A percentile compares a stretch with the other conserved stretches of the same genome.
Evolutionary conservation across 2,329 filamentous ascomycete genomes (phyloP).

Genomic region (Gyromitra esculenta): DNA sequence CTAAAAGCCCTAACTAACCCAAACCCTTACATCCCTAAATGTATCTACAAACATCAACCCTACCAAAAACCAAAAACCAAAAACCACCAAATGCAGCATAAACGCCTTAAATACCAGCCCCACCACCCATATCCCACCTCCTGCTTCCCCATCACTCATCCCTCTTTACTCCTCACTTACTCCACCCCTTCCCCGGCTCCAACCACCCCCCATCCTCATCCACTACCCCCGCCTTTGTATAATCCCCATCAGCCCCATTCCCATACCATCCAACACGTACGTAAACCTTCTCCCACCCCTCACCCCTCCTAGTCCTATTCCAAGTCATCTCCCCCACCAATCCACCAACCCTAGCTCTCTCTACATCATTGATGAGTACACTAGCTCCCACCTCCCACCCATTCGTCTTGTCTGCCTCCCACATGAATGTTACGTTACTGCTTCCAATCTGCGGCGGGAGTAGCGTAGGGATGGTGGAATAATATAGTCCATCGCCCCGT

Average conservation of each 20-base stretch:
- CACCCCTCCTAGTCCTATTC: constrained; percentile 43
- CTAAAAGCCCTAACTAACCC: too few relatives aligned
- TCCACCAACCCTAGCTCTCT: constrained; percentile 66
- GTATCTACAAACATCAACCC: neutral
- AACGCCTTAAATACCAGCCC: neutral
- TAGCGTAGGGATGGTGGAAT: constrained; percentile 70
- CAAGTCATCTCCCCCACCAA: constrained; percentile 27
- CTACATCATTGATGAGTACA: constrained; percentile 85
- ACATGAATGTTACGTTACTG: constrained; percentile 72
- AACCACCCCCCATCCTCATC: constrained; percentile 47
- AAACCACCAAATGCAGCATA: neutral
- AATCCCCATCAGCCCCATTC: constrained; percentile 45
- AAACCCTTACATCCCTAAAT: neutral
- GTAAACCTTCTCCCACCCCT: constrained; percentile 52
- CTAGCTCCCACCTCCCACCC: constrained; percentile 77
- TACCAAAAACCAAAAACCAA: neutral
- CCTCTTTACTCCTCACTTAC: neutral
- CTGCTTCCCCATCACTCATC: neutral
- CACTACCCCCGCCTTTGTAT: constrained; percentile 53
- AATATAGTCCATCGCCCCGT: constrained; percentile 72
- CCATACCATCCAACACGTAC: constrained; percentile 50
- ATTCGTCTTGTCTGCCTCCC: constrained; percentile 63
- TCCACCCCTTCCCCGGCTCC: constrained; percentile 7
- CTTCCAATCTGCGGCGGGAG: constrained; percentile 64
- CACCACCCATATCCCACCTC: neutral